Base-by-base conservation (phyloP, 805 yeast species). In the Wickerhamiella kazuoi region DNA sequence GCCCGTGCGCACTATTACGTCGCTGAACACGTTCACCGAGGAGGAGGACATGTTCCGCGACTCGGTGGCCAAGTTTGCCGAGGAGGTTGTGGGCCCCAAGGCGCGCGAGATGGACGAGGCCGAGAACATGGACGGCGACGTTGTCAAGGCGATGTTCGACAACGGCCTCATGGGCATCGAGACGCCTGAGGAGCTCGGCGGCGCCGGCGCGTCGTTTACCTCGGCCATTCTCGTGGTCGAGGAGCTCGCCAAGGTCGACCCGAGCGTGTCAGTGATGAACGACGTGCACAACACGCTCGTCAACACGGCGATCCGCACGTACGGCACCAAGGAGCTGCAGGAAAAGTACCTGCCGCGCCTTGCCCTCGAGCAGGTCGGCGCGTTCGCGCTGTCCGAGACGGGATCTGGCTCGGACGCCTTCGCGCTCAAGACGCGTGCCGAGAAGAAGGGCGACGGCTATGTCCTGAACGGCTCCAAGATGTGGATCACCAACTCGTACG, bases 241-340 rank as follows among this genome's bases (percentile, higher is more conserved):
- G 45, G 68, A 63, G 46, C 55, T 63, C 20, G 67, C 68, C 37
- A 62, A 60, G 48, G 63, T 59, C 24, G 68, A 63, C 35, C 64
- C 68, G 2, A 53, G 63, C 7, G 63, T 64, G 6, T 49, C 63
- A 14, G 67, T 61, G 13, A 37, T 63, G 48, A 63, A 63, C 46
- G 68, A 63, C 44, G 68, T 63, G n/a, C 68, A 63, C 48, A 62
- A 62, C 51, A 63, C 68, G 13, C 54, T 63, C 15, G 67, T 62
- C 30, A 63, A 60, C 49, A 63, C 67, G 15, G 49, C 61, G 34
- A 50, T 63, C 20, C 56, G 67, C 37, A 52, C 52, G 18, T 61
- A 55, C 51, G 68, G 67, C 1, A 50, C 60, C 23, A 50, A 59
- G 32, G 50, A 46, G 20, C 45, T 63, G 41, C 52, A 59, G 48